Conservation (phyloP, 1,284 basidiomycete genomes). For the Rhodotorula sp. region DNA sequence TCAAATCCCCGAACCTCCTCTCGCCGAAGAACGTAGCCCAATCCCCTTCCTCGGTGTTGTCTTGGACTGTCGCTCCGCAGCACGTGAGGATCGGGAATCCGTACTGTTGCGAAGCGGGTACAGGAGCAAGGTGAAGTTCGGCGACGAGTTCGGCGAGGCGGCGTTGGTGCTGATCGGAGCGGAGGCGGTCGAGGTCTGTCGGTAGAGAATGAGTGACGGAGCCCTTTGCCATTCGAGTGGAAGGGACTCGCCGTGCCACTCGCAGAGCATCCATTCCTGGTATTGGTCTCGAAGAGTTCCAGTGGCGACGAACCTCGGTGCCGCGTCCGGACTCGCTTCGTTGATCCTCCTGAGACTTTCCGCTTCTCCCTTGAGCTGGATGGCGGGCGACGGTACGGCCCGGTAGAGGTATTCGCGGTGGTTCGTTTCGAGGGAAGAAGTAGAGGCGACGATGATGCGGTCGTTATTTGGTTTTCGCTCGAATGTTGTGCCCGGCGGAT, state of each 20-base stretch:
- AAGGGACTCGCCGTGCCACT: constrained; percentile 27
- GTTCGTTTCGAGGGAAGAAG: background rate
- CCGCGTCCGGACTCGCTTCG: constrained; percentile 9
- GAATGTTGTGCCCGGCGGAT: too few relatives aligned
- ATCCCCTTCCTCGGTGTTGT: constrained; percentile 18
- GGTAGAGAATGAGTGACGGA: too few relatives aligned
- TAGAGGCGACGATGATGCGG: too few relatives aligned
- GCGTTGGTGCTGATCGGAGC: background rate
- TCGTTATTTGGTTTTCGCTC: too few relatives aligned
- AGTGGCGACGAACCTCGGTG: constrained; percentile 5
- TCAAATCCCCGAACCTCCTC: constrained; percentile 15
- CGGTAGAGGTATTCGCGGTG: constrained; percentile 12
- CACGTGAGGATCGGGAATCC: constrained; percentile 20
- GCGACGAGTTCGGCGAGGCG: constrained; percentile 13
- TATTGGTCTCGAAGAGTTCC: constrained; percentile 1
- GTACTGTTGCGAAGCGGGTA: background rate
- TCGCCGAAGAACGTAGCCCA: constrained; percentile 19
- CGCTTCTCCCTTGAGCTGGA: constrained; percentile 30
- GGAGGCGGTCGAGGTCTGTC: constrained; percentile 6
- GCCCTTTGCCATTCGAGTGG: too few relatives aligned
- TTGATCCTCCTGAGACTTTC: constrained; percentile 15
- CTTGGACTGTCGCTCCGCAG: constrained; percentile 24
- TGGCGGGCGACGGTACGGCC: background rate
- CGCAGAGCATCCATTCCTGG: constrained; percentile 20
- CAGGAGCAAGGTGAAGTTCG: constrained; percentile 11